Evolutionary conservation across 768 basidiomycete species (phyloP).

Genomic region (Bullera alba): DNA sequence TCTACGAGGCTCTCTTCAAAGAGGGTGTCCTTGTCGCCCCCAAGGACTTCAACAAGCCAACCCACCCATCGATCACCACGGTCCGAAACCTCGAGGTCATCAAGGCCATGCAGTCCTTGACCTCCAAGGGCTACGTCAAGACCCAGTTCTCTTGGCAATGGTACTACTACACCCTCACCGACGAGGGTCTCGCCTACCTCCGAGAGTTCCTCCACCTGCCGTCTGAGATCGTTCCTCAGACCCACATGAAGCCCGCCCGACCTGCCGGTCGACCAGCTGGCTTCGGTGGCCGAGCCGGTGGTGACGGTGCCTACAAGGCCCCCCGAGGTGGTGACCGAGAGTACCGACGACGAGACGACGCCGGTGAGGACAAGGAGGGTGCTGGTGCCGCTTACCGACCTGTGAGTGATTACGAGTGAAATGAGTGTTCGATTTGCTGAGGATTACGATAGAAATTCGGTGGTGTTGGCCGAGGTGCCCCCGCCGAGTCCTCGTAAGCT

Average conservation of each 20-base stretch:
- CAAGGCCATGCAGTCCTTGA: slow-evolving; percentile 64
- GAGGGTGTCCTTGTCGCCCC: slow-evolving; percentile 99
- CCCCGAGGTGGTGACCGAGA: slow-evolving; percentile 69
- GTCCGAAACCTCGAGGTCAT: slow-evolving; percentile 64
- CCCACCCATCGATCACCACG: slow-evolving; percentile 75
- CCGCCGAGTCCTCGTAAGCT: slow-evolving; percentile 44
- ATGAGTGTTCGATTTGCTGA: slow-evolving; percentile 45
- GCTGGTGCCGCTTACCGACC: slow-evolving; percentile 85
- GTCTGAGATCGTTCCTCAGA: slow-evolving; percentile 88
- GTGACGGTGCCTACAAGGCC: slow-evolving; percentile 72
- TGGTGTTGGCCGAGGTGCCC: slow-evolving; percentile 47
- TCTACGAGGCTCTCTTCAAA: slow-evolving; percentile 99
- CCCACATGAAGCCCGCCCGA: slow-evolving; percentile 93
- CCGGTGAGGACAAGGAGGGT: slow-evolving; percentile 71
- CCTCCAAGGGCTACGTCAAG: slow-evolving; percentile 80
- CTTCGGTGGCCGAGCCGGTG: slow-evolving; percentile 55
- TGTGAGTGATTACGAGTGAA: slow-evolving; percentile 52
- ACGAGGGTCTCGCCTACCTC: slow-evolving; percentile 94
- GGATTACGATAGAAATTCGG: slow-evolving; percentile 39
- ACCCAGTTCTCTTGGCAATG: slow-evolving; percentile 99
- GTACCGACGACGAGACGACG: slow-evolving; percentile 60
- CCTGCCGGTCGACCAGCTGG: slow-evolving; percentile 68
- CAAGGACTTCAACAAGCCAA: slow-evolving; percentile 96
- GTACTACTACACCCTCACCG: slow-evolving; percentile 96
- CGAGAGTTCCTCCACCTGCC: slow-evolving; percentile 95